Evolutionary conservation across 345 rosid genomes (phyloP).

Genomic region (Eucalyptus fibrosa): DNA sequence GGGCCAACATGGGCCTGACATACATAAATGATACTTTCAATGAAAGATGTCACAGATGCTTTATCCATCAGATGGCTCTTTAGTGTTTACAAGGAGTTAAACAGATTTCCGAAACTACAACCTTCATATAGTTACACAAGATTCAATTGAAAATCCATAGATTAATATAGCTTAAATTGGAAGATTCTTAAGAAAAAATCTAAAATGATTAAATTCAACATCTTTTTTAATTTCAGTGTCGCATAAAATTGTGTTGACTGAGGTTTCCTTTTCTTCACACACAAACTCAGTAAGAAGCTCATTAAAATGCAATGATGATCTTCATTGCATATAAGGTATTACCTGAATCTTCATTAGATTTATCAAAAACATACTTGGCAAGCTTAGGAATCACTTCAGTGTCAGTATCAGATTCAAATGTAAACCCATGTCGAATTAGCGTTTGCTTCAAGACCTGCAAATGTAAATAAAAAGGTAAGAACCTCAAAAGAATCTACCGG

Average conservation of each 20-base stretch:
- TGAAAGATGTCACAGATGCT: neutral
- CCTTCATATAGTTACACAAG: neutral
- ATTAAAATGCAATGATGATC: neutral
- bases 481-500: neutral
- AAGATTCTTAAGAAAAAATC: neutral
- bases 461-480: neutral
- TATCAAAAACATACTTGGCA: constrained; percentile 87
- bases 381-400: constrained; percentile 99
- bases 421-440: constrained; percentile 77
- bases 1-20: neutral
- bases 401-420: constrained; percentile 91
- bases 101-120: neutral
- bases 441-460: constrained; percentile 77
- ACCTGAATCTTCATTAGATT: constrained; percentile 47
- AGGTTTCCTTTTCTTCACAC: neutral
- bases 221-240: neutral
- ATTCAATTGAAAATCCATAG: neutral
- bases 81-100: neutral
- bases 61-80: neutral
- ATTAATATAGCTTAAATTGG: neutral
- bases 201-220: neutral
- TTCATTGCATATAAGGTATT: neutral
- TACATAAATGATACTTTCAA: neutral
- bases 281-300: neutral
- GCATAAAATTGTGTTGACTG: neutral